Percentiles rank a stretch among this genome's conserved stretches.
phyloP scores from a whole-genome alignment of 257 asterid species.

The Dorcoceras hygrometricum region DNA sequence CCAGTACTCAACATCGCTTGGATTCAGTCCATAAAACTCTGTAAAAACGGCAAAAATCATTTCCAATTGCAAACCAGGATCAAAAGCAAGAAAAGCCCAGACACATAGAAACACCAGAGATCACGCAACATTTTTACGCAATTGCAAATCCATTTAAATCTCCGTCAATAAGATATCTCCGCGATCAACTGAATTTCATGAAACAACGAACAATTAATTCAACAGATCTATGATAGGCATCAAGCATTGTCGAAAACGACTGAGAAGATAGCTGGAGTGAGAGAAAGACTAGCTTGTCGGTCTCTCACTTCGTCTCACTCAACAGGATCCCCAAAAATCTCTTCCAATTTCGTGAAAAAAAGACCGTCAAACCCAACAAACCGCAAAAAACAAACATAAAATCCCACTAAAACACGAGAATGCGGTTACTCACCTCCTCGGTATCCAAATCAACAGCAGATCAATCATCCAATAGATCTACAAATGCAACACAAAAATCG shows the following conservation, averaged over 20 bases:
- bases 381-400: not conserved
- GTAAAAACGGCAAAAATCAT: not conserved
- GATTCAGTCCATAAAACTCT: constrained; percentile 9
- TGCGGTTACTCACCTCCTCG: constrained; percentile 37
- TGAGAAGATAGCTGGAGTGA: too few relatives aligned
- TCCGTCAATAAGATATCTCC: not conserved
- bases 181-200: not conserved
- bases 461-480: constrained; percentile 30
- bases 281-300: too few relatives aligned
- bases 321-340: too few relatives aligned
- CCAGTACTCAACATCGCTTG: constrained; percentile 26
- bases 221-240: too few relatives aligned
- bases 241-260: too few relatives aligned
- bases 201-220: not conserved
- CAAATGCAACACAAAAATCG: too few relatives aligned
- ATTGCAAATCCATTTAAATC: not conserved
- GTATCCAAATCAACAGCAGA: constrained; percentile 28
- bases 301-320: too few relatives aligned
- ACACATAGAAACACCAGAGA: not conserved
- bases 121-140: not conserved
- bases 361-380: not conserved
- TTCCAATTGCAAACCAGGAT: constrained; percentile 4
- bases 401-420: not conserved
- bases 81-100: constrained; percentile 5
- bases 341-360: not conserved